Conservation (phyloP, 139 green algal species). For the Coelastrella sp. region DNA sequence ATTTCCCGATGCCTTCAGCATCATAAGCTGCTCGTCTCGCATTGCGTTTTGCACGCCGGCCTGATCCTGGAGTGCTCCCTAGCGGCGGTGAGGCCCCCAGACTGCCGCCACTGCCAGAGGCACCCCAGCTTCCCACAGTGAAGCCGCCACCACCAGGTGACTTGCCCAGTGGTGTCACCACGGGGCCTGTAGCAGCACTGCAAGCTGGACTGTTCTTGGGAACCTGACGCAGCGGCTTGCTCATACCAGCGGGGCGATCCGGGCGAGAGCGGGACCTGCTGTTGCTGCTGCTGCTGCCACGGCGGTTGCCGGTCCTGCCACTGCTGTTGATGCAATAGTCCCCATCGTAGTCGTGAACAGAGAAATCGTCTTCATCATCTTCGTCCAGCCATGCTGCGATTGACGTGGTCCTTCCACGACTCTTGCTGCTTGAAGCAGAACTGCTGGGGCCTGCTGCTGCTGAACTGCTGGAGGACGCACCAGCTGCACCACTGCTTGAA, state of each 20-base stretch:
- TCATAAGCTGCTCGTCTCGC: constrained; percentile 49
- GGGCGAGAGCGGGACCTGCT: background rate
- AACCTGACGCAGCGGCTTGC: background rate
- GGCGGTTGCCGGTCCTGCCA: background rate
- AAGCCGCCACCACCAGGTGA: constrained; percentile 5
- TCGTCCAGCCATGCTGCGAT: constrained; percentile 20
- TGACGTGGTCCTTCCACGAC: background rate
- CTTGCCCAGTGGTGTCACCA: background rate
- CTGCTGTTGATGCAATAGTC: background rate
- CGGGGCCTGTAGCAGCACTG: background rate
- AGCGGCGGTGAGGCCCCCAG: background rate
- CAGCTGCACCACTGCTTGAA: background rate
- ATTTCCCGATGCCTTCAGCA: background rate
- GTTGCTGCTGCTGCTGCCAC: constrained; percentile 4
- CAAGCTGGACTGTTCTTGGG: constrained; percentile 23
- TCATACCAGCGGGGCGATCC: background rate
- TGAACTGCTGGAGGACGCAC: background rate
- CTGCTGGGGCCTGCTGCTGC: constrained; percentile 7
- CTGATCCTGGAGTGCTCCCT: constrained; percentile 52
- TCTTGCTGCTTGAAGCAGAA: background rate
- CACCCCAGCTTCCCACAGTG: constrained; percentile 12
- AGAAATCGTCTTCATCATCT: constrained; percentile 27
- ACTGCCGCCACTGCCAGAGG: background rate
- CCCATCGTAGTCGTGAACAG: background rate
- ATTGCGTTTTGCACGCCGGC: constrained; percentile 56